A percentile compares a stretch with the other conserved stretches of the same genome.
Evolutionary conservation across 257 asterid species (phyloP).

Genomic region (Leonotis leonurus): DNA sequence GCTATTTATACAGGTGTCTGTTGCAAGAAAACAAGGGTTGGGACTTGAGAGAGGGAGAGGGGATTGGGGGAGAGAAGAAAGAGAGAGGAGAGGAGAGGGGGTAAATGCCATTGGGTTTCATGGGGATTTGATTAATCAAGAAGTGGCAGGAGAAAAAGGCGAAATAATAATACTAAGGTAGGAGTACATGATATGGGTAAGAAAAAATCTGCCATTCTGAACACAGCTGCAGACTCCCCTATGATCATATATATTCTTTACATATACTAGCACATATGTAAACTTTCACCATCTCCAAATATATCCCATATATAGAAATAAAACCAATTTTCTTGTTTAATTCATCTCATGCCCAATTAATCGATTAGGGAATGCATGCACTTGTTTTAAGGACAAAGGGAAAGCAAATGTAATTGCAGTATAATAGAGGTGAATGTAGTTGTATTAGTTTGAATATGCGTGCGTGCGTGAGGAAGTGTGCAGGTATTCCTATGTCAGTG

Average conservation of each 20-base stretch:
- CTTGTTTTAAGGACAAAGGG: no score
- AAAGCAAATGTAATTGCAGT: no score
- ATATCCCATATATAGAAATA: no score
- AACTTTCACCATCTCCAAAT: no score
- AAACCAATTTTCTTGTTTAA: no score
- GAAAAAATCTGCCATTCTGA: slow-evolving; percentile 8
- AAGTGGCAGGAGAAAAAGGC: slow-evolving; percentile 14
- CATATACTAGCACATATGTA: no score
- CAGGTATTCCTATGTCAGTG: slow-evolving; percentile 85
- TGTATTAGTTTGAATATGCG: slow-evolving; percentile 53
- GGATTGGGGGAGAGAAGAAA: background rate
- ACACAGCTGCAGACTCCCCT: background rate
- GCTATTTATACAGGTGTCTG: background rate
- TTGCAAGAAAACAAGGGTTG: background rate
- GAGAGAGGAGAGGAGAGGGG: slow-evolving; percentile 13
- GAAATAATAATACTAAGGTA: slow-evolving; percentile 27
- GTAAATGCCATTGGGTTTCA: slow-evolving; percentile 24
- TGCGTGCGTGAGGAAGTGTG: slow-evolving; percentile 89
- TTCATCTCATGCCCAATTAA: no score
- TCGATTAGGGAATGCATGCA: no score
- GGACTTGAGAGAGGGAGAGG: background rate
- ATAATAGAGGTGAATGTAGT: no score
- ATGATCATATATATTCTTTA: no score
- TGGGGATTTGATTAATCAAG: slow-evolving; percentile 44
- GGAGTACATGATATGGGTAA: slow-evolving; percentile 21